Evolutionary conservation across 2,329 filamentous ascomycete species (phyloP).

Genomic region (Phialophora verrucosa): DNA sequence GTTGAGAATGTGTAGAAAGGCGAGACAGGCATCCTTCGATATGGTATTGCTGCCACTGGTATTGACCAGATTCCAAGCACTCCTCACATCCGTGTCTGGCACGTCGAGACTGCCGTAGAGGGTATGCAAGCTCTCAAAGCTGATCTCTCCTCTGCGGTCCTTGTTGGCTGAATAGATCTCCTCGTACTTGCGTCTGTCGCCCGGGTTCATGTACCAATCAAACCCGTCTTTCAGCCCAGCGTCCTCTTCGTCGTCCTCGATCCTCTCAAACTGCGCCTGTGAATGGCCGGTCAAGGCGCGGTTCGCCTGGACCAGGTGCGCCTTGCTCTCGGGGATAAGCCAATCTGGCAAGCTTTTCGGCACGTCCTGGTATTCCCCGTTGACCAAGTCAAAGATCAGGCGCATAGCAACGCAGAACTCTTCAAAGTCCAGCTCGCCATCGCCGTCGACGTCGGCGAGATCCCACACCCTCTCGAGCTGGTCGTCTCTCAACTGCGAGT

Average conservation of each 20-base stretch:
- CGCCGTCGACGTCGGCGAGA: slow-evolving; percentile 93
- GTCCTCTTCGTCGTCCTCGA: slow-evolving; percentile 77
- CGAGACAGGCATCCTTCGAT: slow-evolving; percentile 91
- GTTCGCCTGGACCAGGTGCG: slow-evolving; percentile 83
- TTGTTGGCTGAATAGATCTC: slow-evolving; percentile 95
- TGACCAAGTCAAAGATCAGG: slow-evolving; percentile 94
- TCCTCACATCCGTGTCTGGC: slow-evolving; percentile 79
- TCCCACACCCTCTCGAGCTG: slow-evolving; percentile 99
- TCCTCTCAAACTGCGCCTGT: slow-evolving; percentile 70
- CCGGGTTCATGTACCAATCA: slow-evolving; percentile 98
- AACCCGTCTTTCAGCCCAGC: slow-evolving; percentile 92
- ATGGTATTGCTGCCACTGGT: slow-evolving; percentile 81
- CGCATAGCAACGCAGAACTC: slow-evolving; percentile 99
- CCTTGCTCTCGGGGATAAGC: slow-evolving; percentile 94
- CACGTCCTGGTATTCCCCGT: slow-evolving; percentile 92
- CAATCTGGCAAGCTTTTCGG: slow-evolving; percentile 86
- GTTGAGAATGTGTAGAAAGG: slow-evolving; percentile 96
- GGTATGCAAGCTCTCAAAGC: slow-evolving; percentile 38
- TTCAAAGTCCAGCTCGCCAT: slow-evolving; percentile 97
- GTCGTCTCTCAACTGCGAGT: slow-evolving; percentile 72
- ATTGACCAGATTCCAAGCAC: slow-evolving; percentile 97
- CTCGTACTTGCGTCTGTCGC: slow-evolving; percentile 92
- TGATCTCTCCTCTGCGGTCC: slow-evolving; percentile 80
- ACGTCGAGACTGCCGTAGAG: slow-evolving; percentile 71
- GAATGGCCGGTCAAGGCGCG: slow-evolving; percentile 79